phyloP scores from a whole-genome alignment of 139 green algal genomes.

The Haematococcus sp. region DNA sequence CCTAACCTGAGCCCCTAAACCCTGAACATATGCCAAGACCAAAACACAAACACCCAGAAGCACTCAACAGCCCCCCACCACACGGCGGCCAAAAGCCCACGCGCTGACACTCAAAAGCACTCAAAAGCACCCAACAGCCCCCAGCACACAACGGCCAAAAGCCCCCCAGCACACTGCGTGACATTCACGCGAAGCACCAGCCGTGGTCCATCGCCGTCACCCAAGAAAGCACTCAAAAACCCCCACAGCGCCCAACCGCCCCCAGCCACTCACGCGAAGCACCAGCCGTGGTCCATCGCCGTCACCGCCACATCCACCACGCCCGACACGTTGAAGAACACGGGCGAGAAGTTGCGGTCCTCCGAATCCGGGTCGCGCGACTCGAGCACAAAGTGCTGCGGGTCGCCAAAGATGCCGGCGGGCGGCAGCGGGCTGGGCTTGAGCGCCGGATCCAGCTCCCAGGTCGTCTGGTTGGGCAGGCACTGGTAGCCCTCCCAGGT shows the following conservation, averaged over 20 bases:
- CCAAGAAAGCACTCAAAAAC: no score
- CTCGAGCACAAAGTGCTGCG: slow-evolving; percentile 47
- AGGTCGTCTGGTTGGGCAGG: slow-evolving; percentile 1
- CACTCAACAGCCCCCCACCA: no score
- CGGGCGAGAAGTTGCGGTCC: slow-evolving; percentile 53
- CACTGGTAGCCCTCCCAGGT: slow-evolving; percentile 32
- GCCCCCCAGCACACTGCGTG: no score
- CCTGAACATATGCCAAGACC: no score
- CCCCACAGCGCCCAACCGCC: no score
- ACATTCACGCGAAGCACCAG: slow-evolving; percentile 57
- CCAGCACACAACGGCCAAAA: no score
- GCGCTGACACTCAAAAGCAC: no score
- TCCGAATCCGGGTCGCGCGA: slow-evolving; percentile 51
- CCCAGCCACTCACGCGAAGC: slow-evolving; percentile 49
- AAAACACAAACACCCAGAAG: no score
- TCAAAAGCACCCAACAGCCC: no score
- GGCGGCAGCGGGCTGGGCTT: slow-evolving; percentile 22
- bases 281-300: slow-evolving; percentile 62
- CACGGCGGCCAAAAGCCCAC: no score
- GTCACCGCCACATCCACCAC: slow-evolving; percentile 19
- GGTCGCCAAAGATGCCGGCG: slow-evolving; percentile 44
- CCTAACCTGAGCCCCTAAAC: no score
- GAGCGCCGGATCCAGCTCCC: slow-evolving; percentile 15
- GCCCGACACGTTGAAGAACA: slow-evolving; percentile 38
- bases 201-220: slow-evolving; percentile 51